Evolutionary conservation across 345 rosid species (phyloP), one percentile per base, ranked within the genome.

Genomic region (Pugionium cornutum): DNA sequence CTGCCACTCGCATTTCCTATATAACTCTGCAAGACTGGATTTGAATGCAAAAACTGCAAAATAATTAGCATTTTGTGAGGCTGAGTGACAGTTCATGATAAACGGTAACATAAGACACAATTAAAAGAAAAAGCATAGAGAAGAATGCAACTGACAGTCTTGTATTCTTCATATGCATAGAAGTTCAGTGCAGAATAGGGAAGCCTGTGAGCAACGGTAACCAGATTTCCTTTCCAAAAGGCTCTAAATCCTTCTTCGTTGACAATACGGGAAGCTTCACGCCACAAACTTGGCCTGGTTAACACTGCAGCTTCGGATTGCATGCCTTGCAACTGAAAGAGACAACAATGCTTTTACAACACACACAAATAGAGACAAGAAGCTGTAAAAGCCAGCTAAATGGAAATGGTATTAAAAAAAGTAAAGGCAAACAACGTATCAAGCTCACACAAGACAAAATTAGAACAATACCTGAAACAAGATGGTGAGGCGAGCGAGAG

Each of bases 281-380:
- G 81, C 91, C 84, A 88, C 66, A 94, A 75, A 68, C 87, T 59
- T 53, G 89, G 76, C 75, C 85, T 83, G 50, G 77, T 70, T 68
- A 94, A 58, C 35, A 82, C 63, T 34, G 88, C 74, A 42, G 80
- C 87, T 77, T 88, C 87, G 8, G 92, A 64, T 62, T 94, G 95
- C 99, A 94, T 94, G 4, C 99, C 99, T 87, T 90, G 99, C 69
- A 94, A 85, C 99, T 94, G 73, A 56, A 90, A 86, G 81, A 48
- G 4, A 83, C 69, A 67, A 49, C 53, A 72, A 10, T 8, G 8
- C 58, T 48, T 6, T 7, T 18, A 18, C 30, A 30, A 34, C n/a
- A 34, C 9, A 28, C 27, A n/a, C 47, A 30, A 41, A 26, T 9
- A 51, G 47, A 31, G 48, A 65, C 42, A 65, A 7, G 5, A 64